phyloP scores from a whole-genome alignment of 2,329 filamentous ascomycete genomes.

The Stachybotrys chlorohalonatus region DNA sequence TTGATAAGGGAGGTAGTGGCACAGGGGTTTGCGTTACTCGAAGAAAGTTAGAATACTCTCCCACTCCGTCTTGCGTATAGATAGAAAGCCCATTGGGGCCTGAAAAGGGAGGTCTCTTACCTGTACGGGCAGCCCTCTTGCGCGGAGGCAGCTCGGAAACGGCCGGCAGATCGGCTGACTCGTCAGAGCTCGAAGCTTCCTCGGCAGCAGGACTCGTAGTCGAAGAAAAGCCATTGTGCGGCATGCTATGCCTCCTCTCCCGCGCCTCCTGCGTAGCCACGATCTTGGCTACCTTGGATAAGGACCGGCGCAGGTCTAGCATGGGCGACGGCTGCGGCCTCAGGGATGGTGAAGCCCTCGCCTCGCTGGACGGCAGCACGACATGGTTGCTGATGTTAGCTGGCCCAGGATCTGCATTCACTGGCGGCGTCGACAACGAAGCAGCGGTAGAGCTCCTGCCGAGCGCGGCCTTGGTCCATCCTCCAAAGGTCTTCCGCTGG shows the following conservation, averaged over 20 bases:
- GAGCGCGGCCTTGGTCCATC: neutral
- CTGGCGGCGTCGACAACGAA: neutral
- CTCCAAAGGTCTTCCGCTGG: constrained; percentile 5
- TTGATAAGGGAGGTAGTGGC: neutral
- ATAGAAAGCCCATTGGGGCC: too few relatives aligned
- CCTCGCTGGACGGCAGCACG: neutral
- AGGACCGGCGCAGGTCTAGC: neutral
- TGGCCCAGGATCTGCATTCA: constrained; percentile 3
- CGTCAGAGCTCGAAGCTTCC: neutral
- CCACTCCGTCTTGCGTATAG: too few relatives aligned
- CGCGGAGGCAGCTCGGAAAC: neutral
- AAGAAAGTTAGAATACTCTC: neutral
- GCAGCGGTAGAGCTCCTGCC: neutral
- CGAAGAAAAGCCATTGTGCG: neutral
- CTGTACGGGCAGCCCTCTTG: too few relatives aligned
- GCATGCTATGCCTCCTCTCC: constrained; percentile 10
- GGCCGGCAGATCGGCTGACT: neutral
- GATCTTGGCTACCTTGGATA: constrained; percentile 14
- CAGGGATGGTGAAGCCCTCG: neutral
- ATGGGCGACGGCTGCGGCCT: neutral
- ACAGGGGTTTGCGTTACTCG: neutral
- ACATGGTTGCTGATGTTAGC: constrained; percentile 15
- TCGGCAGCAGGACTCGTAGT: neutral
- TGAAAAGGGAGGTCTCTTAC: too few relatives aligned
- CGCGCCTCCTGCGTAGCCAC: constrained; percentile 18